A percentile compares a stretch with the other conserved stretches of the same genome.
Evolutionary conservation across 106 monocot genomes (phyloP).

Genomic region (Dioscorea zingiberensis): DNA sequence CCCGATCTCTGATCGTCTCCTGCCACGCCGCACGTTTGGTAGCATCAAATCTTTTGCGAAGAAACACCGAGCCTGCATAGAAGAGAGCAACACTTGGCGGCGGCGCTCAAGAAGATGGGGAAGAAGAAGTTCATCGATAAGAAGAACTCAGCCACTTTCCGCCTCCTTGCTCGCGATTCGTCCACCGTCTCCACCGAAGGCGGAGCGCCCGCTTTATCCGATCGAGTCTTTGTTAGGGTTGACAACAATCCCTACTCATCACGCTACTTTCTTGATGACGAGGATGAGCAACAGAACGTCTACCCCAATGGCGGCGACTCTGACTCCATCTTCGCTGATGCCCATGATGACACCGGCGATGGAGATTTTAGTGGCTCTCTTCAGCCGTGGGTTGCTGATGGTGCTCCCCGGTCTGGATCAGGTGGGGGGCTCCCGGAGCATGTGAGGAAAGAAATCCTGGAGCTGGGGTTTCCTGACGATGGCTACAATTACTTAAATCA

Average conservation of each 20-base stretch:
- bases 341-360: constrained; percentile 29
- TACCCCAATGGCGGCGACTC: not conserved
- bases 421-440: constrained; percentile 40
- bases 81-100: too few relatives aligned
- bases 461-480: constrained; percentile 87
- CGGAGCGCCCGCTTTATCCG: constrained; percentile 11
- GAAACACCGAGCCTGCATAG: too few relatives aligned
- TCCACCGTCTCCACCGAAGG: constrained; percentile 4
- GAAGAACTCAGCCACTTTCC: constrained; percentile 77
- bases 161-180: constrained; percentile 61
- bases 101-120: constrained; percentile 13
- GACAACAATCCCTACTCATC: constrained; percentile 59
- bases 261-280: constrained; percentile 23
- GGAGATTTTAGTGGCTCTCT: not conserved
- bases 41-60: too few relatives aligned
- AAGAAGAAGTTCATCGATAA: constrained; percentile 75
- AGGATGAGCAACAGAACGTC: not conserved
- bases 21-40: too few relatives aligned
- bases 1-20: too few relatives aligned
- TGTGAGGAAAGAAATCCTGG: constrained; percentile 71
- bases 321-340: constrained; percentile 67
- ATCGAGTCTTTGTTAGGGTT: constrained; percentile 85
- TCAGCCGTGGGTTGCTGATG: not conserved
- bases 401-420: not conserved
- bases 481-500: constrained; percentile 89